Evolutionary conservation across 179 eudicot species (phyloP), one percentile per base, ranked within the genome.

Genomic region (Carnegiea gigantea): DNA sequence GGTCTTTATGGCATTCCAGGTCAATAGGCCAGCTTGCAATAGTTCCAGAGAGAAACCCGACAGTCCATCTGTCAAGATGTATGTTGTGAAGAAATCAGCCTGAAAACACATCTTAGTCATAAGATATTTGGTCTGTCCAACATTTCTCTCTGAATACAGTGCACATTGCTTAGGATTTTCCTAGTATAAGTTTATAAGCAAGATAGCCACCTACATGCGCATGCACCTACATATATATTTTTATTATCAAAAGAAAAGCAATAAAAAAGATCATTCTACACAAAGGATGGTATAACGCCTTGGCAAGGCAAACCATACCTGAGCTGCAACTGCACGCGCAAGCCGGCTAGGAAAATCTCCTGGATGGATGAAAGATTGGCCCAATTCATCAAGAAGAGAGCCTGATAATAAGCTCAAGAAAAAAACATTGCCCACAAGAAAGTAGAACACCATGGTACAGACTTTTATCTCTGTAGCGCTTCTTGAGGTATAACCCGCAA

Each of bases 71-170:
- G 98, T 91, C 88, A 93, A 86, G 80, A 95, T 93, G 86, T 95
- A 93, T 68, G 98, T 95, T 88, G 93, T 89, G 84, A 95, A 95
- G 84, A 95, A 95, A 84, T 95, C 97, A 65, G 97, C 98, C 98
- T 95, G 95, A 62, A 87, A 86, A 28, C 70, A 77, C 44, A 79
- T 3, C 75, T 7, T 40, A n/a, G 78, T 28, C 49, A 80, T 21
- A 23, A 48, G 17, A 49, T 28, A 30, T 62, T n/a, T 62, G 26
- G 30, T 23, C 30, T 62, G 26, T 20, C 65, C 75, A 67, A 46
- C 62, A 33, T 33, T 49, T 79, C 49, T 36, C 53, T 76, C 4
- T 57, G 38, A 57, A 5, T 24, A 79, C 2, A 53, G 18, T 5
- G 15, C 49, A 53, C 18, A 51, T 3, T 20, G 20, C 26, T 71